Evolutionary conservation across 257 asterid species (phyloP).

Genomic region (Solanum bulbocastanum): DNA sequence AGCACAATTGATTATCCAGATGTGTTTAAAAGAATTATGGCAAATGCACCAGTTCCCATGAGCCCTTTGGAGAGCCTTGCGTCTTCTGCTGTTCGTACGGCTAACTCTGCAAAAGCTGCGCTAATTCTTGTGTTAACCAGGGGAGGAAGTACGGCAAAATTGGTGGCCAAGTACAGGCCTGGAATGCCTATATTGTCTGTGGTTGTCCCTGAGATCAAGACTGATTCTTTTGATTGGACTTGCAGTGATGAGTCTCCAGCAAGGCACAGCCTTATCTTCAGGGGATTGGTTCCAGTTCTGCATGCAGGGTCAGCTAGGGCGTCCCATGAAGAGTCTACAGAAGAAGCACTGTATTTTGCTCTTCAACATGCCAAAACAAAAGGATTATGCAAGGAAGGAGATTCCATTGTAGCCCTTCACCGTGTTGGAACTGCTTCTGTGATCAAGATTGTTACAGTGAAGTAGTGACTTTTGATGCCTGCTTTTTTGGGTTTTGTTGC

Average conservation of each 20-base stretch:
- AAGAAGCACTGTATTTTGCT: slow-evolving; percentile 77
- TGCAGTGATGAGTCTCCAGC: slow-evolving; percentile 87
- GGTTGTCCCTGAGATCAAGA: slow-evolving; percentile 75
- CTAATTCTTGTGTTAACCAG: slow-evolving; percentile 69
- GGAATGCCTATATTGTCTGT: slow-evolving; percentile 74
- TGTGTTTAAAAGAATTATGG: slow-evolving; percentile 57
- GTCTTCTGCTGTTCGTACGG: slow-evolving; percentile 73
- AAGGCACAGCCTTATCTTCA: slow-evolving; percentile 67
- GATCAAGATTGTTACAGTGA: slow-evolving; percentile 78
- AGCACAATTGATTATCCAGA: slow-evolving; percentile 65
- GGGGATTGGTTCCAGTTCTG: slow-evolving; percentile 70
- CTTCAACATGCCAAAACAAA: slow-evolving; percentile 65
- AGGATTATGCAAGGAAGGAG: slow-evolving; percentile 74
- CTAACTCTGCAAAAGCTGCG: slow-evolving; percentile 62
- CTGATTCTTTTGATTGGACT: slow-evolving; percentile 78
- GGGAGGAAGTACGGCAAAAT: slow-evolving; percentile 80
- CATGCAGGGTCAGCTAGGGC: slow-evolving; percentile 87
- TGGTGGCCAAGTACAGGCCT: slow-evolving; percentile 82
- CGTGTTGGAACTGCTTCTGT: slow-evolving; percentile 82
- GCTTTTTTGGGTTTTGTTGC: not conserved
- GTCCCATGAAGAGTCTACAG: slow-evolving; percentile 78
- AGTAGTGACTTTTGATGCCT: slow-evolving; percentile 15
- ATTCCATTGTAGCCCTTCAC: slow-evolving; percentile 70
- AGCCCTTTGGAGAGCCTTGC: slow-evolving; percentile 83
- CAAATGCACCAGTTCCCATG: slow-evolving; percentile 81